Evolutionary conservation across 192 early-diverging fungal species (phyloP), one percentile per base, ranked within the genome.

Genomic region (Chytriomyces sp.): DNA sequence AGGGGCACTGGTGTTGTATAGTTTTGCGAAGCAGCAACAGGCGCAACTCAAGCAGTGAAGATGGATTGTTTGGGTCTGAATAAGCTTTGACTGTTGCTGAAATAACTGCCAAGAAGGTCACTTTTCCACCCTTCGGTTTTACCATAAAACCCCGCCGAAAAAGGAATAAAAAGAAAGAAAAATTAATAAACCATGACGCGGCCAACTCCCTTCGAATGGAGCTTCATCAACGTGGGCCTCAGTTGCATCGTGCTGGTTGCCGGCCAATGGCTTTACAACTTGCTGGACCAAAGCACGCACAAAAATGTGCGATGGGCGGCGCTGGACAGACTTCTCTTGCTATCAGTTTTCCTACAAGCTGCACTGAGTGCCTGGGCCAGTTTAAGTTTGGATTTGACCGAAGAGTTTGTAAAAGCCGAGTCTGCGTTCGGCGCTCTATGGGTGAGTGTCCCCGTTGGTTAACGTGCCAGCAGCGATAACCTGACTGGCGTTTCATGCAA

Each of bases 1-100:
- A 63, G 89, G 85, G 43, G 77, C 89, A 7, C 80, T 91, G 60
- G 81, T 86, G 8, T 67, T 91, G 23, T 89, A 85, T 75, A 85
- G 87, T 67, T 91, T 87, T 64, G 81, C 86, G 18, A 89, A 88
- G 57, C 84, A 85, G 61, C 50, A 59, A 44, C 44, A 46, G 13
- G 69, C 26, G 35, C 35, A 35, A 35, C 35, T 35, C 3, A 35
- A 35, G 35, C 35, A 35, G 35, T 35, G 35, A 35, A 35, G 35
- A 35, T 35, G 35, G 35, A 35, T 35, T 35, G 28, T 35, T 35
- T 35, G 28, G 28, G 0, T 35, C 35, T 35, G 35, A 35, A 35
- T 4, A 35, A 35, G 35, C 35, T 35, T 35, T 35, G 35, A 4
- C 35, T 35, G 35, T 35, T 35, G 28, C 2, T n/a, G n/a, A n/a